These are phyloP conservation scores for Didymella segeticola DNA, from an alignment of 2,329 filamentous ascomycete species.

Conservation along the genomic window DNA sequence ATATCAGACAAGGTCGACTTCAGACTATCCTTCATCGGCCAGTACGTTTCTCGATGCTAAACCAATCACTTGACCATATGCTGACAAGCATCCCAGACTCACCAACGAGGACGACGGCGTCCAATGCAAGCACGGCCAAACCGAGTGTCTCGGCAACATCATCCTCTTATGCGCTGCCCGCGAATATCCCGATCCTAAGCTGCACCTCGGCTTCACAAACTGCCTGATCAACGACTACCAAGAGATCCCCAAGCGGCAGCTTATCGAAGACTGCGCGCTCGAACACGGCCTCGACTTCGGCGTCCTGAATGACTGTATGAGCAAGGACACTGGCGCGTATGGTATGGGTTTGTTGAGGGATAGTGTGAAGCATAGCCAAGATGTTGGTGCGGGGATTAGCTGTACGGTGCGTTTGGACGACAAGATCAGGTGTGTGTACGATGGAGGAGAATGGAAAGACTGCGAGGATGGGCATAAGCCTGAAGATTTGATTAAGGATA, in stretches of 20 bases:
- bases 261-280: conserved; percentile 86
- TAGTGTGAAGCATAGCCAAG: conserved; percentile 69
- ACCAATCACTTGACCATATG: background rate
- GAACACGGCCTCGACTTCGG: conserved; percentile 89
- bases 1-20: conserved; percentile 88
- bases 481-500: conserved; percentile 76
- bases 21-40: conserved; percentile 86
- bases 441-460: conserved; percentile 78
- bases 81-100: conserved; percentile 54
- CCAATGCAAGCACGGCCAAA: conserved; percentile 85
- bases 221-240: conserved; percentile 80
- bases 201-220: conserved; percentile 90
- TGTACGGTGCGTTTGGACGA: conserved; percentile 70
- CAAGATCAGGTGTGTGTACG: conserved; percentile 82
- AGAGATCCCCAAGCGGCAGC: conserved; percentile 76
- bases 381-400: conserved; percentile 54
- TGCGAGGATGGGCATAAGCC: conserved; percentile 73
- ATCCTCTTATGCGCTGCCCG: conserved; percentile 88
- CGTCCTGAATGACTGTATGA: conserved; percentile 81
- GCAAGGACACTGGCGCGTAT: conserved; percentile 74
- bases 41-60: conserved; percentile 54
- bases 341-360: conserved; percentile 71
- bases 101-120: conserved; percentile 80
- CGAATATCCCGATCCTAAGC: conserved; percentile 84
- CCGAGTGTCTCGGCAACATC: conserved; percentile 93